Percentiles rank a stretch among this genome's conserved stretches.
These are phyloP conservation scores for Mediolabrus comicus DNA, from an alignment of 108 stramenopile species.

Conservation along the genomic window DNA sequence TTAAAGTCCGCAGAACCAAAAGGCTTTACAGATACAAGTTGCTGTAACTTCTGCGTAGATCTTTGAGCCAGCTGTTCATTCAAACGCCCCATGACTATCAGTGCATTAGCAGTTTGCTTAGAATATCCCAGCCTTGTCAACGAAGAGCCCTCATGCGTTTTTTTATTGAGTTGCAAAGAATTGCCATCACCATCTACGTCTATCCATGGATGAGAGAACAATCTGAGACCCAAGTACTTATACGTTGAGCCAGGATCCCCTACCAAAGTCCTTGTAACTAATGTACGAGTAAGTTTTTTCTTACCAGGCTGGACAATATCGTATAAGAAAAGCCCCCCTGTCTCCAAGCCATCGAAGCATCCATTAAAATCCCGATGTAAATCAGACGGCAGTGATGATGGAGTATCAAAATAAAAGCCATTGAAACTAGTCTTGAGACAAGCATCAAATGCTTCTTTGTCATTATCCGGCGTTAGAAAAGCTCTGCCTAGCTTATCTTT, in stretches of 20 bases:
- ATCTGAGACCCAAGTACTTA: constrained; percentile 87
- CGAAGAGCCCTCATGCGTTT: not conserved
- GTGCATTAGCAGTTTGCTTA: constrained; percentile 11
- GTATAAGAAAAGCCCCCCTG: constrained; percentile 59
- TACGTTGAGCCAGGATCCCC: constrained; percentile 91
- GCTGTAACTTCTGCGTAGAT: constrained; percentile 21
- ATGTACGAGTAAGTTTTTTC: constrained; percentile 68
- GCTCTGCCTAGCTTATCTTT: not conserved
- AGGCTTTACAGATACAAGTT: constrained; percentile 28
- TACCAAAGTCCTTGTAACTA: constrained; percentile 76
- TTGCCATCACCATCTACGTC: constrained; percentile 38
- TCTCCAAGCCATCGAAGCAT: constrained; percentile 51
- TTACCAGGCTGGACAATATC: constrained; percentile 86
- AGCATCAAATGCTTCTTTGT: constrained; percentile 31
- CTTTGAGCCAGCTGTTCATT: constrained; percentile 46
- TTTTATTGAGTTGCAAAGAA: not conserved
- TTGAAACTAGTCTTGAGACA: constrained; percentile 48
- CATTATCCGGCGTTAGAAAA: constrained; percentile 48
- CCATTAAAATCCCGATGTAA: constrained; percentile 39
- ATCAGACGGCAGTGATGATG: constrained; percentile 16
- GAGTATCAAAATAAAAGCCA: constrained; percentile 50
- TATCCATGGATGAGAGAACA: constrained; percentile 91
- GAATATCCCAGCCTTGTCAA: constrained; percentile 45
- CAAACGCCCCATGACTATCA: constrained; percentile 48
- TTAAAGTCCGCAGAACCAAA: constrained; percentile 64